Percentiles rank a stretch among this genome's conserved stretches.
Evolutionary conservation across 305 asterid species (phyloP).

Genomic region (Fraxinus sp.): DNA sequence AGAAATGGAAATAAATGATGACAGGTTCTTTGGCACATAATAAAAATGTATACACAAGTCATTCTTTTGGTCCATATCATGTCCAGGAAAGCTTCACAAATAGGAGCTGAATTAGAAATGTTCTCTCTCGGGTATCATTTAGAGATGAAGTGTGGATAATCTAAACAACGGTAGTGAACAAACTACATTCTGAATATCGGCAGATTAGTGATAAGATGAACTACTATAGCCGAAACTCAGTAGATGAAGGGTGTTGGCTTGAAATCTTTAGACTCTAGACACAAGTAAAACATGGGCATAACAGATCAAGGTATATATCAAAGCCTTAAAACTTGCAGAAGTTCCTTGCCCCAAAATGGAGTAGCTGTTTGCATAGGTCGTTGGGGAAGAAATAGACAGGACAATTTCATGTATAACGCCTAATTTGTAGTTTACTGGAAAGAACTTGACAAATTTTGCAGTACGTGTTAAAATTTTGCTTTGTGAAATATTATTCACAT

Average conservation of each 20-base stretch:
- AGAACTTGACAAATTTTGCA: constrained; percentile 16
- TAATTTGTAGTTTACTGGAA: constrained; percentile 19
- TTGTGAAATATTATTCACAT: neutral
- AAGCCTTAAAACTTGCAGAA: constrained; percentile 8
- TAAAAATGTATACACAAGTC: neutral
- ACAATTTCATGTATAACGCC: neutral
- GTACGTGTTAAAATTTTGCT: constrained; percentile 1
- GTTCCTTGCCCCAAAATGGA: neutral
- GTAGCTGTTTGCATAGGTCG: constrained; percentile 9
- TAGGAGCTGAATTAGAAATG: constrained; percentile 10
- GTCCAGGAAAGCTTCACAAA: constrained; percentile 1
- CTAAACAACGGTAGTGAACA: constrained; percentile 1
- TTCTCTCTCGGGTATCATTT: neutral
- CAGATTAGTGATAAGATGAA: constrained; percentile 1
- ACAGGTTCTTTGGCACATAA: neutral
- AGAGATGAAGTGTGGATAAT: constrained; percentile 4
- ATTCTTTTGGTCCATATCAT: neutral
- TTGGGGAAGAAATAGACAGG: constrained; percentile 12
- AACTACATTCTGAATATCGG: neutral
- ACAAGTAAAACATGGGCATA: constrained; percentile 1
- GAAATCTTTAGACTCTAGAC: constrained; percentile 3
- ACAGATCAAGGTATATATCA: neutral
- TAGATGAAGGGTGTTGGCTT: neutral
- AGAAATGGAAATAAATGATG: neutral
- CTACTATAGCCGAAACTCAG: neutral